phyloP scores from a whole-genome alignment of 306 rosid species.

The Prunus armeniaca region DNA sequence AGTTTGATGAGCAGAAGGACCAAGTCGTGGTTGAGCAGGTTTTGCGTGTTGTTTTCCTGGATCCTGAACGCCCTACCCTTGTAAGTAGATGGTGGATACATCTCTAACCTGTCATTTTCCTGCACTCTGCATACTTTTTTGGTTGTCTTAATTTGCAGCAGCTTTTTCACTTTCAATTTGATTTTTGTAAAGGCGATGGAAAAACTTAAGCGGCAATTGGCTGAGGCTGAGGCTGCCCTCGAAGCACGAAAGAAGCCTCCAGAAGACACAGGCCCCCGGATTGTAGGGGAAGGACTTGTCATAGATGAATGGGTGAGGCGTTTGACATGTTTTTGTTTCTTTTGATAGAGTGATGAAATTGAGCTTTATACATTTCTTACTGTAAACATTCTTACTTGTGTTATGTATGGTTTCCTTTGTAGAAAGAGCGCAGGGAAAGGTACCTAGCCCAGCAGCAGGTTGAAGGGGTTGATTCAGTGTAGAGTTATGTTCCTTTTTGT shows the following conservation, averaged over 20 bases:
- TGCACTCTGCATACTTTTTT: neutral
- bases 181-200: constrained; percentile 62
- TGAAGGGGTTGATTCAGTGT: constrained; percentile 71
- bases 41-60: constrained; percentile 78
- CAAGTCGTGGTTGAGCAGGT: constrained; percentile 86
- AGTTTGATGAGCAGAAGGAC: constrained; percentile 96
- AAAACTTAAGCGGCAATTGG: constrained; percentile 74
- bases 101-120: neutral
- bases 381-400: constrained; percentile 15
- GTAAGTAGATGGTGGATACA: constrained; percentile 41
- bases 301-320: constrained; percentile 94
- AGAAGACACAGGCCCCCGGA: constrained; percentile 68
- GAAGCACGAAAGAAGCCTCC: constrained; percentile 78
- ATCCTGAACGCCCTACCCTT: constrained; percentile 69
- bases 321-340: constrained; percentile 1
- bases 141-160: neutral
- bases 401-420: constrained; percentile 15
- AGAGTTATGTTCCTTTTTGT: constrained; percentile 28
- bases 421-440: constrained; percentile 98
- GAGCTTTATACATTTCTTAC: neutral
- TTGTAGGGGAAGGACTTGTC: constrained; percentile 86
- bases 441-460: constrained; percentile 88
- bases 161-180: constrained; percentile 6
- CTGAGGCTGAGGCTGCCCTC: constrained; percentile 83
- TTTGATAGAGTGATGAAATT: constrained; percentile 1